Evolutionary conservation across 2,329 filamentous ascomycete species (phyloP).

Genomic region (Aureobasidium sp.): DNA sequence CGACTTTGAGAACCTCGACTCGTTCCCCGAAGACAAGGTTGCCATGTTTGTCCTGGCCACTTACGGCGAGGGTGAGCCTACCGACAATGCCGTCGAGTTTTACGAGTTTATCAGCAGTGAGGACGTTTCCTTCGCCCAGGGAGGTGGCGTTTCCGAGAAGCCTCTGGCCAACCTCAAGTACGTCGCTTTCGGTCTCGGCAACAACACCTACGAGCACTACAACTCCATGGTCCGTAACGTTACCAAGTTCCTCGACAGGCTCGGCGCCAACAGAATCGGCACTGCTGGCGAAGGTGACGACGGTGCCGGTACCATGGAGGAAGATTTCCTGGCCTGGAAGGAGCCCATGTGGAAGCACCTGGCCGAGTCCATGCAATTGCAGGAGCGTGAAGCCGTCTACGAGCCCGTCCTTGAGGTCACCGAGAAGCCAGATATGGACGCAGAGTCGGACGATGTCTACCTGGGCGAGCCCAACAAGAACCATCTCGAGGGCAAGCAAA

Average conservation of each 20-base stretch:
- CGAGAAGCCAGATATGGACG: conserved; percentile 58
- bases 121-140: conserved; percentile 71
- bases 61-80: conserved; percentile 96
- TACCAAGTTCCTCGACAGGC: conserved; percentile 69
- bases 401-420: conserved; percentile 83
- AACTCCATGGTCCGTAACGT: conserved; percentile 97
- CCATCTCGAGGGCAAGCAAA: conserved; percentile 77
- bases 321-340: conserved; percentile 98
- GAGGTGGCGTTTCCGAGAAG: conserved; percentile 54
- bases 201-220: conserved; percentile 64
- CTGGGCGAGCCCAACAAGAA: conserved; percentile 77
- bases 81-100: conserved; percentile 97
- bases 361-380: conserved; percentile 72
- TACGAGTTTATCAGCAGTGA: conserved; percentile 91
- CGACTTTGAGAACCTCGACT: conserved; percentile 89
- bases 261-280: conserved; percentile 79
- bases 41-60: conserved; percentile 94
- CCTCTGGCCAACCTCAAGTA: conserved; percentile 81
- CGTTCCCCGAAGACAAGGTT: conserved; percentile 81
- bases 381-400: conserved; percentile 94
- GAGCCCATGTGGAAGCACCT: conserved; percentile 96
- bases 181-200: conserved; percentile 55
- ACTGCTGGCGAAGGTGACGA: conserved; percentile 92
- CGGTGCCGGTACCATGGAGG: conserved; percentile 97
- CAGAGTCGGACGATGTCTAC: conserved; percentile 76